Base-by-base conservation (phyloP, 805 yeast species). In the Kodamaea neixiangensis region DNA sequence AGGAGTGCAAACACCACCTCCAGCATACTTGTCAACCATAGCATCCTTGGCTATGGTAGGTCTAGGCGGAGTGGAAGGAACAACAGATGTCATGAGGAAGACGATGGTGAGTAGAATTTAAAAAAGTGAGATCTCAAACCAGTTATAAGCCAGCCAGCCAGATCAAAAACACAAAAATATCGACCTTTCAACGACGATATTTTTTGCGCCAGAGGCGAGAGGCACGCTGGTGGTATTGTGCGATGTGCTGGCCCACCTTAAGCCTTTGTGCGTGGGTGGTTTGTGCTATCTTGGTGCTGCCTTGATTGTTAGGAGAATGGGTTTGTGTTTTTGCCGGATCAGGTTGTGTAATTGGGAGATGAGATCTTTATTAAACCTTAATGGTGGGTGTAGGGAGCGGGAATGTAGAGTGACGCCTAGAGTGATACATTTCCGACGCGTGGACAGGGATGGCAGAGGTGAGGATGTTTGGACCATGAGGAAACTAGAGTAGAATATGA, bases 141-240 rank as follows among this genome's bases (percentile, higher is more conserved):
- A 41, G 44, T 41, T 41, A 41, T 41, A 41, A 41, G 44, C 44
- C 44, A 41, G 44, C 44, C 44, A 21, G 44, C 44, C 33, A 41
- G 34, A 21, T 22, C 33, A 22, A 37, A 37, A 15, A 10, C 21
- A 13, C 38, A 37, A 37, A 19, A 37, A 37, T 37, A 37, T 37
- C 21, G 41, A 37, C 41, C 9, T 5, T 19, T 19, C 41, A 37
- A 37, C 41, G n/a, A 17, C 21, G 20, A 14, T 37, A 15, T 17
- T 37, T 17, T n/a, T 15, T n/a, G 21, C 41, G 41, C 20, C 9
- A 37, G 19, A 37, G 34, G 34, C 44, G 34, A 15, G 44, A 41
- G 34, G 22, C 44, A 29, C 44, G 44, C 14, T 37, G 15, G 15
- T 37, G 15, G n/a, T 37, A 37, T 37, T 37, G 41, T 34, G 7